Conservation (phyloP, 805 yeast species). For the Candida xyloterini region DNA sequence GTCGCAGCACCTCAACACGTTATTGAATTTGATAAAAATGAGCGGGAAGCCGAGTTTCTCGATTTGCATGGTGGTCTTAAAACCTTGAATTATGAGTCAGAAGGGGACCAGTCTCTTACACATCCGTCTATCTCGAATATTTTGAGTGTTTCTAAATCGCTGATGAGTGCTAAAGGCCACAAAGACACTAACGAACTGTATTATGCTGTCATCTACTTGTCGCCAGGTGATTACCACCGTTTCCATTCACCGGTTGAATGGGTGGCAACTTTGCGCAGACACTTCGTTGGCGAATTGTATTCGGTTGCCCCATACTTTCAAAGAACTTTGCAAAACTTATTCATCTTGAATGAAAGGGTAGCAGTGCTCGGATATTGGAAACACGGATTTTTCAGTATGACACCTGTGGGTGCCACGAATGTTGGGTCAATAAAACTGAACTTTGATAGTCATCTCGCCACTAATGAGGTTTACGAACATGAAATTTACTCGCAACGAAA, state of each 20-base stretch:
- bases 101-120: constrained; percentile 61
- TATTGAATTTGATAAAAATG: constrained; percentile 23
- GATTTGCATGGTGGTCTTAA: constrained; percentile 12
- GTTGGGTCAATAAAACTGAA: constrained; percentile 93
- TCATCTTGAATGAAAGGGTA: constrained; percentile 91
- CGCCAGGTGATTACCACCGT: constrained; percentile 98
- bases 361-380: constrained; percentile 95
- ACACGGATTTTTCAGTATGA: constrained; percentile 96
- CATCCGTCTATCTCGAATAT: constrained; percentile 30
- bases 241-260: constrained; percentile 95
- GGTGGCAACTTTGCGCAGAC: constrained; percentile 92
- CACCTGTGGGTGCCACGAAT: constrained; percentile 98
- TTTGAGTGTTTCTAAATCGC: constrained; percentile 16
- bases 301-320: constrained; percentile 98
- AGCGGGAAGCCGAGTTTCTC: constrained; percentile 18
- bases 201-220: constrained; percentile 89
- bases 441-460: constrained; percentile 85
- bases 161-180: constrained; percentile 14
- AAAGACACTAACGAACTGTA: constrained; percentile 55
- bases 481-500: constrained; percentile 31
- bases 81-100: constrained; percentile 47
- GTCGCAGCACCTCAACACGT: constrained; percentile 56
- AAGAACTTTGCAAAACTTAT: constrained; percentile 76
- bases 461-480: constrained; percentile 69
- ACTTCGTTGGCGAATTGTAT: constrained; percentile 91